Evolutionary conservation across 1,284 basidiomycete genomes (phyloP), one percentile per base, ranked within the genome.

Genomic region (Fistulinella cinereoalba): DNA sequence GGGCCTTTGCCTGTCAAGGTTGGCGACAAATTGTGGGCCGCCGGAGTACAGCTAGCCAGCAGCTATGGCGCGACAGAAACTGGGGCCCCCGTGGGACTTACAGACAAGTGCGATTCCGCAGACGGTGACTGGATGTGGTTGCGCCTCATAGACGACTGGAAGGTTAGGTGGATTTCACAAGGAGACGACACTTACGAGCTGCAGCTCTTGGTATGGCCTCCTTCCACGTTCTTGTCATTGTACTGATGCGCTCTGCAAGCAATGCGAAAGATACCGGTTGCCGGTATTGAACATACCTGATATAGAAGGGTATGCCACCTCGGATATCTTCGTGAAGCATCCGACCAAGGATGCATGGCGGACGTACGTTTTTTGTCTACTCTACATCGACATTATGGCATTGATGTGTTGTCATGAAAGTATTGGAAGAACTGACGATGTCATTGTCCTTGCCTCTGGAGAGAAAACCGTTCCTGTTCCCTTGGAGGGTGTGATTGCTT

Each of bases 101-200:
- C 37, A 6, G 15, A 19, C 13, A 45, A 42, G n/a, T 9, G 49
- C 18, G 50, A 61, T 10, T 44, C 52, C 13, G 44, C 42, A 0
- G 53, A 56, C n/a, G 56, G 54, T 12, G 58, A 63, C 21, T 72
- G 71, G 70, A 41, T 51, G 27, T 71, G 64, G 64, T 40, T 64
- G 41, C 42, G 43, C 13, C 53, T 70, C 23, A 13, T 48, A 2
- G 43, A 57, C 0, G 36, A 47, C 1, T 27, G 49, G 7, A 54
- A 55, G 1, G n/a, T 58, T 1, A 52, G 62, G 15, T 71, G 66
- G 65, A 46, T 16, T 13, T 49, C 58, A 2, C 56, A 67, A 42
- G 67, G 56, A 1, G 58, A 68, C 23, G 62, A 49, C 6, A 55
- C 62, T 1, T 70, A 57, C 33, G 68, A 71, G 40, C 46, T 62